Evolutionary conservation across 2,329 filamentous ascomycete genomes (phyloP), one percentile per base, ranked within the genome.

Genomic region (Cytospora chrysosperma): DNA sequence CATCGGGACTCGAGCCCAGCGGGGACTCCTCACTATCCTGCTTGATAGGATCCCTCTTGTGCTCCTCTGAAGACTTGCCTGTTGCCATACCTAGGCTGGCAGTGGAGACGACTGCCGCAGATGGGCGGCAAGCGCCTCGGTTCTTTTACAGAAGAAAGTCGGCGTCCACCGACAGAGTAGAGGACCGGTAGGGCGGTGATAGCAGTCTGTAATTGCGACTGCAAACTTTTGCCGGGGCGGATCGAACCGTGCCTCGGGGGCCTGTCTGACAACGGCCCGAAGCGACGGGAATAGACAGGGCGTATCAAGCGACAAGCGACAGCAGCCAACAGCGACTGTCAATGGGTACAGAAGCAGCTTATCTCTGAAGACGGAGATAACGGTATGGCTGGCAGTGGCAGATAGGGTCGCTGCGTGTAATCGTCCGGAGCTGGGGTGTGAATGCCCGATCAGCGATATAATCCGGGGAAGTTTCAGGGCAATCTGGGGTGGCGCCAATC

Each of bases 11-110:
- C 52, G 86, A 88, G 67, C 79, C 83, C 71, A 81, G 77, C 61
- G 64, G 64, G 37, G 86, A 88, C 66, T 88, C 86, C 65, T 87
- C 85, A 66, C 83, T 85, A 67, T 86, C 84, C 67, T 87, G 83
- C 74, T 84, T 81, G 70, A 76, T 75, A 62, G 76, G 77, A 73
- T 82, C 82, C 76, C 84, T 83, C 74, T 83, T 82, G 74, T 88
- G 85, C 61, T 66, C 61, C 37, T 56, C 37, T 75, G 88, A 85
- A 69, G 86, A 88, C 86, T 88, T 89, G 70, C 80, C 85, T 77
- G 87, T 85, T 77, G 84, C 83, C 85, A 88, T 88, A 75, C 79
- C 79, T 75, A 72, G 67, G 63, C 66, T 62, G 69, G 67, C 69
- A 69, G 72, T 56, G 69, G 70, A 73, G 73, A 74, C 71, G 71